A percentile compares a stretch with the other conserved stretches of the same genome.
Conservation (phyloP, 2,329 filamentous ascomycete species). For the Byssothecium circinans region DNA sequence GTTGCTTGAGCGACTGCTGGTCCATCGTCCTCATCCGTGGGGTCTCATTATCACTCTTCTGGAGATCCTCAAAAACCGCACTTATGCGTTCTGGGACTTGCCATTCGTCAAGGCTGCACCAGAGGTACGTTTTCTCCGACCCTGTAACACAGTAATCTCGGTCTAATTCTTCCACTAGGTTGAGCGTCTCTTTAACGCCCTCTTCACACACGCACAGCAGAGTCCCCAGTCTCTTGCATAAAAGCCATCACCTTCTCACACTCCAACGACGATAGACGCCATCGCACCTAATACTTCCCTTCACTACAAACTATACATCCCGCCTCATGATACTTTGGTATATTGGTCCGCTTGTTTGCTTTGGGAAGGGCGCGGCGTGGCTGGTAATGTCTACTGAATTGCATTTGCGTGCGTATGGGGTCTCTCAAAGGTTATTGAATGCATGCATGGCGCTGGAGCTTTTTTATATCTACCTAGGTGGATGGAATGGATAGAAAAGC, state of each 20-base stretch:
- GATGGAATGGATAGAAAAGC: slow-evolving; percentile 1
- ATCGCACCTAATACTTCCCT: not conserved
- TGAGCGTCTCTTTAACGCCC: slow-evolving; percentile 49
- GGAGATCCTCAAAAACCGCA: slow-evolving; percentile 88
- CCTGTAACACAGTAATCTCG: slow-evolving; percentile 11
- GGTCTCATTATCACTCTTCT: slow-evolving; percentile 85
- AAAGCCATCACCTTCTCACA: not conserved
- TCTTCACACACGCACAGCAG: slow-evolving; percentile 51
- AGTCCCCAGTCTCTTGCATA: slow-evolving; percentile 48
- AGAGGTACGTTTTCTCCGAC: slow-evolving; percentile 57
- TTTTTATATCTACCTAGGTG: slow-evolving; percentile 1
- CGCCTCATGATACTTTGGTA: slow-evolving; percentile 5
- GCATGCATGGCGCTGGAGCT: slow-evolving; percentile 4
- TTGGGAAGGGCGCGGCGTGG: slow-evolving; percentile 2
- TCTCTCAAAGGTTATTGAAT: slow-evolving; percentile 21
- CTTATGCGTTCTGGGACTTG: slow-evolving; percentile 88
- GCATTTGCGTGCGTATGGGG: slow-evolving; percentile 38
- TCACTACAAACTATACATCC: not conserved
- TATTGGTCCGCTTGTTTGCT: not conserved
- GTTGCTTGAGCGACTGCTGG: slow-evolving; percentile 82
- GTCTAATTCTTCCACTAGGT: slow-evolving; percentile 39
- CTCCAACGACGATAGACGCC: not conserved
- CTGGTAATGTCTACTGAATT: slow-evolving; percentile 31
- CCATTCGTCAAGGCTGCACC: slow-evolving; percentile 88
- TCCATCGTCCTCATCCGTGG: slow-evolving; percentile 93